Percentiles rank a stretch among this genome's conserved stretches.
Conservation (phyloP, 306 rosid genomes). For the Fagus crenata region DNA sequence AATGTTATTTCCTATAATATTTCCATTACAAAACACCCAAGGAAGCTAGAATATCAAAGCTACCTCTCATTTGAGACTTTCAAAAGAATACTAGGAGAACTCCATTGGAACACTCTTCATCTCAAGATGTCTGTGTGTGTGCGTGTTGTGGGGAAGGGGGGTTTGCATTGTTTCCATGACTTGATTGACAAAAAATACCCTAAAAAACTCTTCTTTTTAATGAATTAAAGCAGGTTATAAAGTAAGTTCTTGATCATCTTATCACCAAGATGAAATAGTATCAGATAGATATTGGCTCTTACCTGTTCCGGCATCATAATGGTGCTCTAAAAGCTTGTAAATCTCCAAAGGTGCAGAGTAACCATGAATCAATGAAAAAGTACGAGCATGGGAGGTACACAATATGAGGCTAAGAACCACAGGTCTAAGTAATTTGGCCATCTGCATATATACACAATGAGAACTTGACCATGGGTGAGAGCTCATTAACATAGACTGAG, state of each 20-base stretch:
- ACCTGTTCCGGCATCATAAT: constrained; percentile 68
- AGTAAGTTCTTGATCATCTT: neutral
- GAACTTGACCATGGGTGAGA: constrained; percentile 18
- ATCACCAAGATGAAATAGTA: constrained; percentile 4
- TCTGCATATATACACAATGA: constrained; percentile 43
- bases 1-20: neutral
- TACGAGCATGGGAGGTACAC: constrained; percentile 87
- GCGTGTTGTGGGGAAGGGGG: too few relatives aligned
- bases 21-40: neutral
- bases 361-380: constrained; percentile 89
- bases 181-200: neutral
- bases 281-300: constrained; percentile 25
- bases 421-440: constrained; percentile 77
- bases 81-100: neutral
- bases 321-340: constrained; percentile 88
- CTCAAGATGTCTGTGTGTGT: neutral
- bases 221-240: neutral
- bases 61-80: neutral
- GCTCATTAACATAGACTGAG: constrained; percentile 14
- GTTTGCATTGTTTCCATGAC: too few relatives aligned
- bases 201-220: neutral
- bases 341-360: constrained; percentile 90
- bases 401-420: constrained; percentile 74
- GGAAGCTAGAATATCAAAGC: neutral
- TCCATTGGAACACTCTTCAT: neutral